Conservation (phyloP, 2,329 filamentous ascomycete genomes). For the Aspergillus sp. region DNA sequence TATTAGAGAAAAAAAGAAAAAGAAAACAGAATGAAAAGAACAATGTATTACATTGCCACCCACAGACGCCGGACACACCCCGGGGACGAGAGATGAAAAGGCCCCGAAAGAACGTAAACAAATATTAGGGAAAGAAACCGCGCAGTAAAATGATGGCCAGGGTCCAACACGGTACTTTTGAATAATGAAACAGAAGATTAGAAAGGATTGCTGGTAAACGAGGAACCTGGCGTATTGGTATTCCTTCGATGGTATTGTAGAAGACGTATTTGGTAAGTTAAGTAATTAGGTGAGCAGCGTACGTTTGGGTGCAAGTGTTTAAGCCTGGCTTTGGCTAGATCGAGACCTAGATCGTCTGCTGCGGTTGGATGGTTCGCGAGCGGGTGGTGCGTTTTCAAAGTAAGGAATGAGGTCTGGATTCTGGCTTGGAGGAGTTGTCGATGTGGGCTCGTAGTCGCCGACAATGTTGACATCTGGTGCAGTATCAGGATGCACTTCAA, state of each 20-base stretch:
- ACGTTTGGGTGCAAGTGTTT: neutral
- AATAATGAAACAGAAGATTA: neutral
- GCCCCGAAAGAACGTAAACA: constrained; percentile 2
- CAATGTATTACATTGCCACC: neutral
- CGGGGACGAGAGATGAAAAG: neutral
- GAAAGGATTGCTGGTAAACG: neutral
- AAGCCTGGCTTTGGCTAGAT: constrained; percentile 33
- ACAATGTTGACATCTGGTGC: constrained; percentile 47
- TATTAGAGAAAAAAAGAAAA: neutral
- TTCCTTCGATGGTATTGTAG: too few species aligned
- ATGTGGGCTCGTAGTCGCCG: constrained; percentile 33
- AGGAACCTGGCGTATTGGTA: neutral
- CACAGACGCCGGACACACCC: neutral
- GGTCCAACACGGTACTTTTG: neutral
- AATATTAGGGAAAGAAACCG: neutral
- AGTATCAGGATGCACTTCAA: constrained; percentile 50
- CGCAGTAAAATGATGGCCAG: neutral
- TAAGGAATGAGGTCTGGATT: constrained; percentile 46
- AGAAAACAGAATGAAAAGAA: neutral
- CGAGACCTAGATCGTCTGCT: constrained; percentile 35
- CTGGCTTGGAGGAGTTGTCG: constrained; percentile 46
- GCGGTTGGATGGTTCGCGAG: constrained; percentile 33
- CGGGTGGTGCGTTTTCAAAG: constrained; percentile 43
- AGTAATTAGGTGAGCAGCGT: neutral
- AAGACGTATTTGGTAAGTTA: neutral